These are phyloP conservation scores for Inga laurina DNA, from an alignment of 306 rosid genomes.

Conservation along the genomic window DNA sequence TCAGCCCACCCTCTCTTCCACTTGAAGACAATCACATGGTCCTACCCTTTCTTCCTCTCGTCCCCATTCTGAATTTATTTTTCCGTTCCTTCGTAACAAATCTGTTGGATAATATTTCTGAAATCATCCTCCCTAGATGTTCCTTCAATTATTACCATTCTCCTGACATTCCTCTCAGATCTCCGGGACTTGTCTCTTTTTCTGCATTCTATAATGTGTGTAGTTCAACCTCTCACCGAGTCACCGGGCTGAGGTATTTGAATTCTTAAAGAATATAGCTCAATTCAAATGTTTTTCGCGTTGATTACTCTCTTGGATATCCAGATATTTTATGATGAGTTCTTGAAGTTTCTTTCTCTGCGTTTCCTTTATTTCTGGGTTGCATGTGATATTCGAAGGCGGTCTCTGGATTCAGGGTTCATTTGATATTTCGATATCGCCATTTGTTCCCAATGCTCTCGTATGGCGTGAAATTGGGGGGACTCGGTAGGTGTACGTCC, in stretches of 20 bases:
- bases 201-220: background rate
- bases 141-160: constrained; percentile 29
- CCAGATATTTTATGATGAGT: background rate
- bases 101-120: background rate
- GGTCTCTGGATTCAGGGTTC: constrained; percentile 19
- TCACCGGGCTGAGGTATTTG: background rate
- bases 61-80: constrained; percentile 2
- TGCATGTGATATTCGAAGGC: background rate
- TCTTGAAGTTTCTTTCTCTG: background rate
- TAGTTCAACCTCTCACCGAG: background rate
- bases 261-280: background rate
- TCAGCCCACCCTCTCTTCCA: background rate
- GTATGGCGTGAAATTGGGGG: constrained; percentile 59
- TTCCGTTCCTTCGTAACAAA: background rate
- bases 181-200: constrained; percentile 18
- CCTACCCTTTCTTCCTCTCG: constrained; percentile 6
- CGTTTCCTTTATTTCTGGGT: background rate
- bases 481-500: constrained; percentile 45
- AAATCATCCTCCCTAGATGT: constrained; percentile 16
- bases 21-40: constrained; percentile 7
- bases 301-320: background rate
- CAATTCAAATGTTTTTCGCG: background rate
- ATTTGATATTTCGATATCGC: constrained; percentile 7
- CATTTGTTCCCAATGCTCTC: constrained; percentile 1
- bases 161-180: constrained; percentile 43